Evolutionary conservation across 495 filamentous ascomycete species (phyloP), one percentile per base, ranked within the genome.

Genomic region (Xylaria acuta): DNA sequence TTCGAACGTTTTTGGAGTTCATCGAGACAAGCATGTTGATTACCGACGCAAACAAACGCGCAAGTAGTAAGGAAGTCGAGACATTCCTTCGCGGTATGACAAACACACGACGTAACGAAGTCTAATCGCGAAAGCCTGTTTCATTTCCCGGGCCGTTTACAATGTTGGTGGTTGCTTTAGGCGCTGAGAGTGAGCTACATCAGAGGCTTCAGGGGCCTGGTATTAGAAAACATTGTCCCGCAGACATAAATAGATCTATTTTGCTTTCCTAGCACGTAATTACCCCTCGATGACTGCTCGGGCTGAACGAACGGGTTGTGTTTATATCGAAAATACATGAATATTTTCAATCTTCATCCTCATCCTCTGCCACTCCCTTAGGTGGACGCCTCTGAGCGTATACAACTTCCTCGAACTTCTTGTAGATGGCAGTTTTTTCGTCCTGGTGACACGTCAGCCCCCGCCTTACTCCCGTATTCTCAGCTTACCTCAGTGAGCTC

Each of bases 361-460:
- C 34, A 1, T 20, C 27, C 20, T n/a, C n/a, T n/a, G n/a, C n/a
- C n/a, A n/a, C n/a, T n/a, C 0, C 20, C 58, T 4, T 0, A 0
- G 58, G 58, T 8, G 58, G 16, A 38, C 5, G 5, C 16, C 34
- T 40, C 12, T 34, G 38, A 16, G 14, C 32, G 30, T 34, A 20
- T n/a, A n/a, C 5, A 25, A 51, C 63, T 7, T n/a, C 25, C 25
- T 47, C 70, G 14, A 72, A 63, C 36, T 27, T 64, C 25, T 68
- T n/a, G 27, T 12, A 56, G 43, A 72, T 64, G 4, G 2, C 12
- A 3, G 59, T 36, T 34, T 53, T 68, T 30, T 72, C 64, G 25
- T 69, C 5, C 70, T 72, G 40, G 18, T 36, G 20, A 60, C 7
- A 40, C n/a, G 53, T 60, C 2, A 38, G 58, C 32, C 8, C 5